A percentile compares a stretch with the other conserved stretches of the same genome.
These are phyloP conservation scores for Dendrobium officinale DNA, from an alignment of 106 monocot species.

Conservation along the genomic window DNA sequence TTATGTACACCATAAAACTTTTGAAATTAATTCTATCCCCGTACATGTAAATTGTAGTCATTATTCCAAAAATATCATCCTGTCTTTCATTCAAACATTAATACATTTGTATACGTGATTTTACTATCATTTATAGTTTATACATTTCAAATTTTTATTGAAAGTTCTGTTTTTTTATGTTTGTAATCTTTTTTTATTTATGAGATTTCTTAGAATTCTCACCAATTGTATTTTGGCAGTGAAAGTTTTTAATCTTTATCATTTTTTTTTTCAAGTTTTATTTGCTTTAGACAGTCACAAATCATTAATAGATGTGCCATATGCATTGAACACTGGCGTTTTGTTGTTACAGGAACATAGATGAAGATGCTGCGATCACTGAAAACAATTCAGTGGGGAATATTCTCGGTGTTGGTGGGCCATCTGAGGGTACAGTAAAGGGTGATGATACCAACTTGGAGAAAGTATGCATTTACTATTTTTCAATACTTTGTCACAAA, in stretches of 20 bases:
- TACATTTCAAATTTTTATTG: background rate
- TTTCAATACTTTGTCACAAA: background rate
- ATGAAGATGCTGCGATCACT: conserved; percentile 37
- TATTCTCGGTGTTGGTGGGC: conserved; percentile 17
- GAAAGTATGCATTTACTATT: background rate
- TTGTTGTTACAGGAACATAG: conserved; percentile 52
- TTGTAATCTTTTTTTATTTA: background rate
- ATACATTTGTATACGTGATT: background rate
- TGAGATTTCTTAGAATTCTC: background rate
- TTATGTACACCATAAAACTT: too few species aligned
- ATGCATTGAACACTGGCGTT: background rate
- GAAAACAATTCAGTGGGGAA: conserved; percentile 29
- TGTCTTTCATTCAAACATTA: background rate
- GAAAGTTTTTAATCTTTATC: background rate
- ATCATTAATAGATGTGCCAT: background rate
- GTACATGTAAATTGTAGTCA: too few species aligned
- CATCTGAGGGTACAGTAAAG: conserved; percentile 23
- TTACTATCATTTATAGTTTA: background rate
- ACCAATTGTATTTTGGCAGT: background rate
- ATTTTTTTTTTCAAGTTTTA: background rate
- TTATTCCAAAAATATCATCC: background rate
- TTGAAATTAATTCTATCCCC: too few species aligned
- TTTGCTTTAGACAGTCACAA: background rate
- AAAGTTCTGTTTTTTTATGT: background rate
- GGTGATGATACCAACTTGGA: conserved; percentile 7